Evolutionary conservation across 78 protist genomes (phyloP).

Genomic region (Paulinella micropora): DNA sequence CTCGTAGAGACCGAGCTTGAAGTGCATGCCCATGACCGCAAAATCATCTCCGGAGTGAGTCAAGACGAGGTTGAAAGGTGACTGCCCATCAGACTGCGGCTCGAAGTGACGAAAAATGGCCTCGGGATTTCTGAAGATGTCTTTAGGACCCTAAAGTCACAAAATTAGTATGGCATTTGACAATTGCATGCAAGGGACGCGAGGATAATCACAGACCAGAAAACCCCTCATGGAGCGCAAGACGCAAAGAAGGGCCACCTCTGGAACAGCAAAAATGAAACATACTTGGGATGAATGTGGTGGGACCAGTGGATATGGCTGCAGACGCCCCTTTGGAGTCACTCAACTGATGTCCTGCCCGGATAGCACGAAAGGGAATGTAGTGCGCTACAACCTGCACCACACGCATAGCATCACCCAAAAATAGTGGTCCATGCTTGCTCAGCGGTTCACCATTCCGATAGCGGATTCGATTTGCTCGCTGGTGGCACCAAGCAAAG

Average conservation of each 20-base stretch:
- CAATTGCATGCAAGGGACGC: too few species aligned
- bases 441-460: too few species aligned
- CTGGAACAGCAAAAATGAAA: too few species aligned
- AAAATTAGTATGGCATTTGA: too few species aligned
- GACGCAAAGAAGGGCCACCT: not conserved
- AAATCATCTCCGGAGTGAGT: not conserved
- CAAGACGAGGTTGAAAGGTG: not conserved
- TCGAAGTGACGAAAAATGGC: not conserved
- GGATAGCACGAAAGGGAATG: not conserved
- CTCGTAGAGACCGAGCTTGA: not conserved
- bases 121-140: not conserved
- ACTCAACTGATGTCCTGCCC: not conserved
- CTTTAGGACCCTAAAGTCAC: not conserved
- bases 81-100: not conserved
- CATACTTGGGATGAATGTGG: too few species aligned
- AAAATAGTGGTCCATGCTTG: too few species aligned
- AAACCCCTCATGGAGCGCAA: not conserved
- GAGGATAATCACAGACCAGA: too few species aligned
- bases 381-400: not conserved
- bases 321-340: not conserved
- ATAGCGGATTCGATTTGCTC: not conserved
- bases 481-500: not conserved
- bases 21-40: not conserved
- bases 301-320: not conserved
- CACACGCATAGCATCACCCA: too few species aligned